These are phyloP conservation scores for Jaminaea rosea DNA, from an alignment of 1,284 basidiomycete genomes.

Conservation along the genomic window DNA sequence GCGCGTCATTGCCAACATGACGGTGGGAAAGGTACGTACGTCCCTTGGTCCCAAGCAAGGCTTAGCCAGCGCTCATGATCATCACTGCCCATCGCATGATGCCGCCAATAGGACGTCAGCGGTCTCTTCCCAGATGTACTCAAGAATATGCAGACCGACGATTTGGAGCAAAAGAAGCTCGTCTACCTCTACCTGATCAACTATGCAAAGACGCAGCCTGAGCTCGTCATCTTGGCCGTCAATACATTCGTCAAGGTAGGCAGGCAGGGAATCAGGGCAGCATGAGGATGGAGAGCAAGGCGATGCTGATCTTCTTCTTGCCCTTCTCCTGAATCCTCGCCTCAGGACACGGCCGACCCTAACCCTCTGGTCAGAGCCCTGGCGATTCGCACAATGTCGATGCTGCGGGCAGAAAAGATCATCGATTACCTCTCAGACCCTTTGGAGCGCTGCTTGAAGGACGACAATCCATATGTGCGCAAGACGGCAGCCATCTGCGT, in stretches of 20 bases:
- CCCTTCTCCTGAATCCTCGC: neutral
- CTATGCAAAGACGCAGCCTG: slow-evolving; percentile 95
- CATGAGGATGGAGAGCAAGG: neutral
- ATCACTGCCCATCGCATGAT: no score
- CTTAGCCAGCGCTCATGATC: no score
- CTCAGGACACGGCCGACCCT: slow-evolving; percentile 82
- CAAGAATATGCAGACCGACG: slow-evolving; percentile 94
- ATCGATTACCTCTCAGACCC: slow-evolving; percentile 95
- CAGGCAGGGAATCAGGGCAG: neutral
- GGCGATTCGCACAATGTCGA: slow-evolving; percentile 95
- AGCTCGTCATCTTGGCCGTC: slow-evolving; percentile 91
- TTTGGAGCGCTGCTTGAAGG: slow-evolving; percentile 75
- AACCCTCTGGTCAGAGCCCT: slow-evolving; percentile 93
- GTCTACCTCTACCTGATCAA: slow-evolving; percentile 98
- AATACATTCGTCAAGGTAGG: slow-evolving; percentile 79
- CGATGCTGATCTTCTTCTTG: neutral
- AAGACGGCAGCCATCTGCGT: slow-evolving; percentile 81
- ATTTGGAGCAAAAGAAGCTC: slow-evolving; percentile 90
- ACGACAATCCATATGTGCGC: slow-evolving; percentile 94
- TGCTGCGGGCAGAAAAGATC: slow-evolving; percentile 93
- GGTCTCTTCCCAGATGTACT: slow-evolving; percentile 88
- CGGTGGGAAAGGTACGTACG: slow-evolving; percentile 95
- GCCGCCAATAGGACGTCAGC: slow-evolving; percentile 84
- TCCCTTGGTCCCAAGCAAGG: no score
- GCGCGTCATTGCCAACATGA: slow-evolving; percentile 69